A percentile compares a stretch with the other conserved stretches of the same genome.
Conservation (phyloP, 306 rosid genomes). For the Trifolium fragiferum region DNA sequence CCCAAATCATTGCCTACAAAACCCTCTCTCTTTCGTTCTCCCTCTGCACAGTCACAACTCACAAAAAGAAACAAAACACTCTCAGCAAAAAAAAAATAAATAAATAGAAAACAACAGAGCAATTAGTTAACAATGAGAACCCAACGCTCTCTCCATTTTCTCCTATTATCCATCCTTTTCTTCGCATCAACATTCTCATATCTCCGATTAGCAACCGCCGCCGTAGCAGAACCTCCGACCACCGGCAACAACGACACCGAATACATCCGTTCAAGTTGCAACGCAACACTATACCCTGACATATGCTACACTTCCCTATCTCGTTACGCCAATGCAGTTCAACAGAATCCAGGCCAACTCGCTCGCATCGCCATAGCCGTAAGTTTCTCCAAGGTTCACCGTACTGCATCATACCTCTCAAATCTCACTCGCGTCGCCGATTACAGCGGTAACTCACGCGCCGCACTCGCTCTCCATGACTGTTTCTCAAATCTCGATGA, state of each 20-base stretch:
- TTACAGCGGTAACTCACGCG: slow-evolving; percentile 53
- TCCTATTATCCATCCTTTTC: slow-evolving; percentile 24
- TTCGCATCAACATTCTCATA: slow-evolving; percentile 36
- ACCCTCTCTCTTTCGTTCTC: slow-evolving; percentile 13
- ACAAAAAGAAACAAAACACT: not conserved
- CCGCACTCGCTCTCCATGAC: slow-evolving; percentile 76
- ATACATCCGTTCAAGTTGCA: slow-evolving; percentile 84
- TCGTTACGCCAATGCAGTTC: slow-evolving; percentile 83
- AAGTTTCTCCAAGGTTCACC: slow-evolving; percentile 61
- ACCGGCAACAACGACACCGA: slow-evolving; percentile 32
- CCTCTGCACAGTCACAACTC: not conserved
- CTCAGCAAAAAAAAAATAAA: not conserved
- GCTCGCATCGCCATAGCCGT: slow-evolving; percentile 82
- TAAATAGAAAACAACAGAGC: not conserved
- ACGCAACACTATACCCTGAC: slow-evolving; percentile 78
- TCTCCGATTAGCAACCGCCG: not conserved
- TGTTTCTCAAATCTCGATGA: slow-evolving; percentile 84
- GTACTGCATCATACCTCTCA: slow-evolving; percentile 60
- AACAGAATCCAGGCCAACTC: slow-evolving; percentile 69
- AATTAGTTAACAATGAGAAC: slow-evolving; percentile 35
- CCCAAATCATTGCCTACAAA: slow-evolving; percentile 37
- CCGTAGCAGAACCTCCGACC: slow-evolving; percentile 1
- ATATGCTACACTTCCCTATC: slow-evolving; percentile 84
- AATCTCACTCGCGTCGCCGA: slow-evolving; percentile 69
- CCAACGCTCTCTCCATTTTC: slow-evolving; percentile 28